Conservation (phyloP, 768 basidiomycete genomes). For the Trichaptum fuscoviolaceum region DNA sequence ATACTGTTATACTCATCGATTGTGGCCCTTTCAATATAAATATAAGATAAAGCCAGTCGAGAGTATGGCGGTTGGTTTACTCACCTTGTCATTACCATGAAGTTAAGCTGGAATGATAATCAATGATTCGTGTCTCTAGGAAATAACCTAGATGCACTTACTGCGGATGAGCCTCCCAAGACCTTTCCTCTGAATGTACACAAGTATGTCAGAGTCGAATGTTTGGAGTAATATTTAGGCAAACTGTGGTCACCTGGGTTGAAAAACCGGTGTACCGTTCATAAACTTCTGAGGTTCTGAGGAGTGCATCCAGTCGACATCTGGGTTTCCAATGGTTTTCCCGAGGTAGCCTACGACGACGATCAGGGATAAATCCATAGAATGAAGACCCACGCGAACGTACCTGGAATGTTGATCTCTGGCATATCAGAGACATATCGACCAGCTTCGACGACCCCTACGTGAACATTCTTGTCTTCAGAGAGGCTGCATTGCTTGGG, state of each 20-base stretch:
- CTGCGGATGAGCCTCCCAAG: not conserved
- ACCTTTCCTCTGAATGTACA: not conserved
- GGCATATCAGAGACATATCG: not conserved
- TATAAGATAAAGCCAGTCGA: not conserved
- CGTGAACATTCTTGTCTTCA: not conserved
- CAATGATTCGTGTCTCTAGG: not conserved
- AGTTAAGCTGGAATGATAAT: not conserved
- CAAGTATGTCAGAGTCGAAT: not conserved
- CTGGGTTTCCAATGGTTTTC: not conserved
- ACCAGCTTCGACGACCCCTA: conserved; percentile 1
- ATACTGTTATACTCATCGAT: not conserved
- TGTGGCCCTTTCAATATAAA: not conserved
- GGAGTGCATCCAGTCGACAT: not conserved
- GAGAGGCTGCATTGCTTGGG: not conserved
- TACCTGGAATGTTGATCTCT: not conserved
- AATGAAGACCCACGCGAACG: not conserved
- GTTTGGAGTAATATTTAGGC: not conserved
- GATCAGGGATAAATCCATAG: not conserved
- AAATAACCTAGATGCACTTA: not conserved
- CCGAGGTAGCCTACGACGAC: not conserved
- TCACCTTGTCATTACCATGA: not conserved
- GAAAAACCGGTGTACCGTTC: not conserved
- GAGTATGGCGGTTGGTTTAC: not conserved
- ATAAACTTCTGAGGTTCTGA: not conserved
- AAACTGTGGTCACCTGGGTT: not conserved